These are phyloP conservation scores for Ambrosia hybrid DNA, from an alignment of 140 eudicot species.

Conservation along the genomic window DNA sequence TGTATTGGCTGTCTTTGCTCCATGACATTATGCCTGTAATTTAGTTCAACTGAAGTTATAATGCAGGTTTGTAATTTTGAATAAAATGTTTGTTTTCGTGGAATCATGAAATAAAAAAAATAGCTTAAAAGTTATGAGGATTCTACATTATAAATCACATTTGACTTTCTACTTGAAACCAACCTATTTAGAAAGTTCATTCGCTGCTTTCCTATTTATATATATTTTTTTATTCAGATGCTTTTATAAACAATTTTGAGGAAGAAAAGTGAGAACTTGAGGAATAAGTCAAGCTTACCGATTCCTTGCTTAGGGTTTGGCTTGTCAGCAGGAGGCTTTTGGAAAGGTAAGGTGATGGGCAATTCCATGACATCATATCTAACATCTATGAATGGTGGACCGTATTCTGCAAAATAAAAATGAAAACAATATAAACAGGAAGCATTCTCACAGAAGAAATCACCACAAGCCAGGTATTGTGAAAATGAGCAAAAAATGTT, in stretches of 20 bases:
- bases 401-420: slow-evolving; percentile 48
- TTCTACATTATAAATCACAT: background rate
- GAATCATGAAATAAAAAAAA: no score
- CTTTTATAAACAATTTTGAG: background rate
- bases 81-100: no score
- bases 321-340: slow-evolving; percentile 87
- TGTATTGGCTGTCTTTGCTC: slow-evolving; percentile 85
- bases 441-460: background rate
- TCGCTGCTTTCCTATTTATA: background rate
- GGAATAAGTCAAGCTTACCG: slow-evolving; percentile 44
- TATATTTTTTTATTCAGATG: background rate
- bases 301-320: slow-evolving; percentile 99
- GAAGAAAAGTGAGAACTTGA: background rate
- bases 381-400: slow-evolving; percentile 60
- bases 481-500: background rate
- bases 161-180: background rate
- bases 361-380: slow-evolving; percentile 75
- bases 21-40: slow-evolving; percentile 86
- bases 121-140: background rate
- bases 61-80: slow-evolving; percentile 9
- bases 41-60: slow-evolving; percentile 10
- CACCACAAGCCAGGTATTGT: background rate
- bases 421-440: slow-evolving; percentile 7
- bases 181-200: background rate
- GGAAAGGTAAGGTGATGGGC: slow-evolving; percentile 85